A percentile compares a stretch with the other conserved stretches of the same genome.
phyloP scores from a whole-genome alignment of 495 filamentous ascomycete species.

The Lepraria neglecta region DNA sequence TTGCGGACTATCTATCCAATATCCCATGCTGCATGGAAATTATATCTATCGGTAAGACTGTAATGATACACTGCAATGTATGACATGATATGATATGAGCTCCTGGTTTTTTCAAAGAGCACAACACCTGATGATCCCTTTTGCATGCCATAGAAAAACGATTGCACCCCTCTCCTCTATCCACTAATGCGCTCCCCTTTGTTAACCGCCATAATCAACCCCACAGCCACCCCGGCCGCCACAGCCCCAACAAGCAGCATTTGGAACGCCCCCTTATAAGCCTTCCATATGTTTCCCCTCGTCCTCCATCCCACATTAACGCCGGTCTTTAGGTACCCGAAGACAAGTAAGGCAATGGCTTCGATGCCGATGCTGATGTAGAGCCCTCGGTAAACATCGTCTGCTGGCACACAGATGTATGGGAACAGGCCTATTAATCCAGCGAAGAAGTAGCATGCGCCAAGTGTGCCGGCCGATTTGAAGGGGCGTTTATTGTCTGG shows the following conservation, averaged over 20 bases:
- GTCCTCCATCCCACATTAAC: slow-evolving; percentile 41
- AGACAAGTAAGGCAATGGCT: slow-evolving; percentile 61
- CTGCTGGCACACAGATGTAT: slow-evolving; percentile 60
- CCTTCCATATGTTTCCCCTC: slow-evolving; percentile 37
- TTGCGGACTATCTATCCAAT: too few species aligned
- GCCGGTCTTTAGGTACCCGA: slow-evolving; percentile 66
- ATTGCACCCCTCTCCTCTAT: background rate
- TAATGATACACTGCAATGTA: too few species aligned
- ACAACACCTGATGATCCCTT: too few species aligned
- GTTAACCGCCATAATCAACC: slow-evolving; percentile 42
- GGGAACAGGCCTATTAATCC: slow-evolving; percentile 68
- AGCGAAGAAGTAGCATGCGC: slow-evolving; percentile 66
- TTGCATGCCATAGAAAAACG: too few species aligned
- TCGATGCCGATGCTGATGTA: slow-evolving; percentile 64
- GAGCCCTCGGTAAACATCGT: slow-evolving; percentile 54
- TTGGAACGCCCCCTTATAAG: slow-evolving; percentile 46
- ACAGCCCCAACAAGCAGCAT: slow-evolving; percentile 63
- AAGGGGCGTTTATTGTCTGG: slow-evolving; percentile 48
- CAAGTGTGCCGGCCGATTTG: slow-evolving; percentile 59
- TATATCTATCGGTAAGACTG: too few species aligned
- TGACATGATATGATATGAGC: too few species aligned
- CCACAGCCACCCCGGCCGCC: slow-evolving; percentile 59
- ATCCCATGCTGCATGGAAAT: too few species aligned
- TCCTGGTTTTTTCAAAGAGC: too few species aligned
- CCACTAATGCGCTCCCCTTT: background rate